phyloP scores from a whole-genome alignment of 306 rosid species.

The Inga oerstediana region DNA sequence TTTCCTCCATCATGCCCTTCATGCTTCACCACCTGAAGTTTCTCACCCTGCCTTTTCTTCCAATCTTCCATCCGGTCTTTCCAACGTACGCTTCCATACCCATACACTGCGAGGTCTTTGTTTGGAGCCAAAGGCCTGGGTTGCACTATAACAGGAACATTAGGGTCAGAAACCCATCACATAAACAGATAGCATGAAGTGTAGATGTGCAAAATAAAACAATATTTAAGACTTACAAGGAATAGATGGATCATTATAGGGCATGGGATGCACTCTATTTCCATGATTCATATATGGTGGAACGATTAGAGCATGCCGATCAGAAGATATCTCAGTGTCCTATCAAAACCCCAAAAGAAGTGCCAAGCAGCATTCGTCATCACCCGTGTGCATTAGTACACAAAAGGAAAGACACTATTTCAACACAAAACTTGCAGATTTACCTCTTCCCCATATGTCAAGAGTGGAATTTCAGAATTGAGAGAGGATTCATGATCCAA shows the following conservation, averaged over 20 bases:
- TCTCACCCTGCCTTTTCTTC: conserved; percentile 88
- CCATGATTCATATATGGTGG: conserved; percentile 78
- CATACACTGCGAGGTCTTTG: conserved; percentile 93
- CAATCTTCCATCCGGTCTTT: conserved; percentile 97
- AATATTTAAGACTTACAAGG: conserved; percentile 56
- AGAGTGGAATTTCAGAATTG: conserved; percentile 78
- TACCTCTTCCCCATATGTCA: conserved; percentile 97
- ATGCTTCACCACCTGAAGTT: conserved; percentile 91
- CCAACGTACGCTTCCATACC: conserved; percentile 98
- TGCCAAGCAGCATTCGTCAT: neutral
- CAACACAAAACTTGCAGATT: conserved; percentile 27
- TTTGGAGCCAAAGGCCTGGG: conserved; percentile 95
- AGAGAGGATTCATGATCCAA: conserved; percentile 63
- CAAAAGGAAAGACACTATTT: neutral
- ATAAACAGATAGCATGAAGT: conserved; percentile 13
- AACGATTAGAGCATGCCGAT: conserved; percentile 82
- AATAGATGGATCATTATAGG: conserved; percentile 63
- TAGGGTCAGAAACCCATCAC: conserved; percentile 5
- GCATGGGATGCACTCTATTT: conserved; percentile 72
- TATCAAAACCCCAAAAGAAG: conserved; percentile 31
- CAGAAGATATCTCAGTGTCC: conserved; percentile 86
- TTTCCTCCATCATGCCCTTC: conserved; percentile 64
- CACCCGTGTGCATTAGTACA: neutral
- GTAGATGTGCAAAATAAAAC: conserved; percentile 5
- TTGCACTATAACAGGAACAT: conserved; percentile 57